Percentiles rank a stretch among this genome's conserved stretches.
These are phyloP conservation scores for Solanum sitiens DNA, from an alignment of 257 asterid genomes.

Conservation along the genomic window DNA sequence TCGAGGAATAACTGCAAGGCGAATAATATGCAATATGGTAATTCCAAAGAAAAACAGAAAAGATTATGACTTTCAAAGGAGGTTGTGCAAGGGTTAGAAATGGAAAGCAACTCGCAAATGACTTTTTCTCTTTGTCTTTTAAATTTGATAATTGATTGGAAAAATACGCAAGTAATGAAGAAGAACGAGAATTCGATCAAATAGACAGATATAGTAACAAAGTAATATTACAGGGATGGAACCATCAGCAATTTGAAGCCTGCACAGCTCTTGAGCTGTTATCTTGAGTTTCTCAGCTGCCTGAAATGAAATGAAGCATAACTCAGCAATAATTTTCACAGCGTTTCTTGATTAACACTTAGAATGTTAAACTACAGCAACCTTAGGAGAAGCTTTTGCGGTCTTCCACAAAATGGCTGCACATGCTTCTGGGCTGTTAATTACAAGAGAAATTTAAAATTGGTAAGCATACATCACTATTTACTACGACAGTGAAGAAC, in stretches of 20 bases:
- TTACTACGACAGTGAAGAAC: background rate
- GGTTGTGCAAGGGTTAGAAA: background rate
- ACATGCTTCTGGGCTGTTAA: conserved; percentile 93
- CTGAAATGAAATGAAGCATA: conserved; percentile 38
- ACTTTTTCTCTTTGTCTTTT: background rate
- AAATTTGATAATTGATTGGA: background rate
- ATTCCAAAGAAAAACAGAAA: background rate
- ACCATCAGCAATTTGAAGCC: conserved; percentile 61
- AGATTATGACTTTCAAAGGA: background rate
- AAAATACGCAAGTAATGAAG: background rate
- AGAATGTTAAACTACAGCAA: conserved; percentile 12
- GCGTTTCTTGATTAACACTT: conserved; percentile 1
- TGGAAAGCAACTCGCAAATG: background rate
- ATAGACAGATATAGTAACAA: conserved; percentile 1
- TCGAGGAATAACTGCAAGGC: background rate
- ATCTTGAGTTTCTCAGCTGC: conserved; percentile 92
- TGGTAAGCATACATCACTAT: background rate
- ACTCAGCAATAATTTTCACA: conserved; percentile 16
- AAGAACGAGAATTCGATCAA: background rate
- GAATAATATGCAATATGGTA: background rate
- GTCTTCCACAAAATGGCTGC: conserved; percentile 92
- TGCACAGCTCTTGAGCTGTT: conserved; percentile 64
- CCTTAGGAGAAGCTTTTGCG: conserved; percentile 88
- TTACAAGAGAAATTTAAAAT: conserved; percentile 4
- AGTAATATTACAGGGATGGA: conserved; percentile 66